Evolutionary conservation across 2,329 filamentous ascomycete genomes (phyloP).

Genomic region (Ophiostoma ulmi): DNA sequence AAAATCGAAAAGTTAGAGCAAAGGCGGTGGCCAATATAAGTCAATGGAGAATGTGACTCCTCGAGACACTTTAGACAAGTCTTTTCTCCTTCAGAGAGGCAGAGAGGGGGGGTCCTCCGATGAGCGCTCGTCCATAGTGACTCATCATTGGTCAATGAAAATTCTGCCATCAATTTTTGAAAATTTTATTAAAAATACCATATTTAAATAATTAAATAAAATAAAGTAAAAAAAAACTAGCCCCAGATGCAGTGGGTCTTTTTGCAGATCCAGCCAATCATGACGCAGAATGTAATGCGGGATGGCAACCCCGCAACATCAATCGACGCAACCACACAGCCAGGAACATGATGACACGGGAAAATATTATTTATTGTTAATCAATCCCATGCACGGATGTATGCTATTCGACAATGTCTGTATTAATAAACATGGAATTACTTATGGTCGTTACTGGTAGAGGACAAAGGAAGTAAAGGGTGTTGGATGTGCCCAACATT

Average conservation of each 20-base stretch:
- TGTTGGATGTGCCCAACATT: too few relatives aligned
- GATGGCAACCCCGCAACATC: conserved; percentile 15
- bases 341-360: conserved; percentile 4
- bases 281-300: neutral
- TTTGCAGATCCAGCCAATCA: neutral
- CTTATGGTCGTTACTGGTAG: neutral
- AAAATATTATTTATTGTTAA: neutral
- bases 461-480: too few relatives aligned
- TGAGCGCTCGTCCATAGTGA: conserved; percentile 24
- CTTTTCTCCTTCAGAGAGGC: neutral
- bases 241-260: neutral
- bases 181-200: neutral
- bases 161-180: conserved; percentile 17
- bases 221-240: neutral
- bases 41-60: conserved; percentile 9
- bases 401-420: neutral
- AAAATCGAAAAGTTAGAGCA: neutral
- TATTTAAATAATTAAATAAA: neutral
- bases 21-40: conserved; percentile 17
- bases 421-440: neutral
- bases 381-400: neutral
- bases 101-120: conserved; percentile 23
- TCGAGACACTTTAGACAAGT: too few relatives aligned
- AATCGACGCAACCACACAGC: conserved; percentile 8
- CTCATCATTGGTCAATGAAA: conserved; percentile 29